Conservation (phyloP, 345 rosid species). For the Hypericum perforatum region DNA sequence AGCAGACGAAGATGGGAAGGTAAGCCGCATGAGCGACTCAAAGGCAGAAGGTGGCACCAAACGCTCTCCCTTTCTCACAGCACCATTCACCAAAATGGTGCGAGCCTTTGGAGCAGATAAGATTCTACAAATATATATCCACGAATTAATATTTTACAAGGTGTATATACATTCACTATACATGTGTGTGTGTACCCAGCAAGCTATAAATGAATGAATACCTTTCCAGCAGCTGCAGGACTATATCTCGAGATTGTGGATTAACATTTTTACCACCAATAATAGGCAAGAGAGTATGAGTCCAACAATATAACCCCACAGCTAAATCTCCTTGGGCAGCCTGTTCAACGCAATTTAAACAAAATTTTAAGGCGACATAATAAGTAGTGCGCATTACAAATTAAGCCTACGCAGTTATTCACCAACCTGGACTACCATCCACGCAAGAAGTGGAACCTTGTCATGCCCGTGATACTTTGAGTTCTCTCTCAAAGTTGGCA, state of each 20-base stretch:
- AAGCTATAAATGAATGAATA: constrained; percentile 12
- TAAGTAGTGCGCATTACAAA: background rate
- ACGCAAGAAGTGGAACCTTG: constrained; percentile 45
- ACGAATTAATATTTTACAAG: too few relatives aligned
- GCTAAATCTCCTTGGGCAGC: constrained; percentile 55
- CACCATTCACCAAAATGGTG: constrained; percentile 55
- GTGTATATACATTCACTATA: too few relatives aligned
- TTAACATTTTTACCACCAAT: constrained; percentile 40
- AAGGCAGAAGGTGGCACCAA: constrained; percentile 53
- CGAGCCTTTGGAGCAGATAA: constrained; percentile 51
- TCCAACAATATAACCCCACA: constrained; percentile 55
- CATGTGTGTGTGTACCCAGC: background rate
- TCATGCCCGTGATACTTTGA: constrained; percentile 62
- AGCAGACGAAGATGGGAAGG: constrained; percentile 55
- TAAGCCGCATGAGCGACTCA: constrained; percentile 47
- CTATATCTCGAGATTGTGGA: constrained; percentile 58
- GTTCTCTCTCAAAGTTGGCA: constrained; percentile 36
- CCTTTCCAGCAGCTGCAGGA: constrained; percentile 65
- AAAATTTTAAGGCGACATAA: background rate
- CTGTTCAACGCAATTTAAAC: constrained; percentile 17
- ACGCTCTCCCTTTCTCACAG: constrained; percentile 65
- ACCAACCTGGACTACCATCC: constrained; percentile 57
- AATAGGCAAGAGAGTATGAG: constrained; percentile 40
- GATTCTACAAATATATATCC: constrained; percentile 28
- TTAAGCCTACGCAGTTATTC: background rate